Percentiles rank a stretch among this genome's conserved stretches.
phyloP scores from a whole-genome alignment of 768 basidiomycete genomes.

The Rubroboletus satanas region DNA sequence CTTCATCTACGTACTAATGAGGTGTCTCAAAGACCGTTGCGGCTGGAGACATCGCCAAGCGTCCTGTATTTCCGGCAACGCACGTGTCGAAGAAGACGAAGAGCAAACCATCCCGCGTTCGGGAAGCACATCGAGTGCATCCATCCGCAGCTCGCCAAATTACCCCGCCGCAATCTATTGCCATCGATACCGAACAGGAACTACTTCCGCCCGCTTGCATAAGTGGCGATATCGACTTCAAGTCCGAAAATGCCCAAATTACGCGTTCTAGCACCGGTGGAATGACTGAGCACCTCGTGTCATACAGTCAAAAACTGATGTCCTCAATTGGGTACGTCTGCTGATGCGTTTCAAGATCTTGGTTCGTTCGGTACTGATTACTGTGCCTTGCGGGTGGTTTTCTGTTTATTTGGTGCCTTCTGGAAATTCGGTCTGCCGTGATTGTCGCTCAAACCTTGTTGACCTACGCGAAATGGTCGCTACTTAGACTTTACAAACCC shows the following conservation, averaged over 20 bases:
- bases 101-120: slow-evolving; percentile 12
- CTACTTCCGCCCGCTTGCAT: slow-evolving; percentile 18
- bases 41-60: slow-evolving; percentile 20
- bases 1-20: slow-evolving; percentile 16
- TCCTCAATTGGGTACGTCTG: slow-evolving; percentile 43
- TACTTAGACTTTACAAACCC: slow-evolving; percentile 31
- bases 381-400: slow-evolving; percentile 23
- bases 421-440: slow-evolving; percentile 23
- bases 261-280: slow-evolving; percentile 27
- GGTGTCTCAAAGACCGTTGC: slow-evolving; percentile 16
- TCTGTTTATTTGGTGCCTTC: slow-evolving; percentile 17
- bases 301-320: slow-evolving; percentile 46
- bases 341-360: slow-evolving; percentile 15
- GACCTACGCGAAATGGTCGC: slow-evolving; percentile 2
- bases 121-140: slow-evolving; percentile 8
- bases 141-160: slow-evolving; percentile 8
- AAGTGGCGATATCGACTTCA: slow-evolving; percentile 30
- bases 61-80: slow-evolving; percentile 3
- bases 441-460: slow-evolving; percentile 24
- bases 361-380: slow-evolving; percentile 22
- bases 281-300: slow-evolving; percentile 47
- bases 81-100: slow-evolving; percentile 22
- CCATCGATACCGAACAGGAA: slow-evolving; percentile 10
- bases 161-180: slow-evolving; percentile 12
- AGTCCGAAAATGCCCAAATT: slow-evolving; percentile 17